Evolutionary conservation across 106 monocot species (phyloP), one percentile per base, ranked within the genome.

Genomic region (Dendrobium nobile): DNA sequence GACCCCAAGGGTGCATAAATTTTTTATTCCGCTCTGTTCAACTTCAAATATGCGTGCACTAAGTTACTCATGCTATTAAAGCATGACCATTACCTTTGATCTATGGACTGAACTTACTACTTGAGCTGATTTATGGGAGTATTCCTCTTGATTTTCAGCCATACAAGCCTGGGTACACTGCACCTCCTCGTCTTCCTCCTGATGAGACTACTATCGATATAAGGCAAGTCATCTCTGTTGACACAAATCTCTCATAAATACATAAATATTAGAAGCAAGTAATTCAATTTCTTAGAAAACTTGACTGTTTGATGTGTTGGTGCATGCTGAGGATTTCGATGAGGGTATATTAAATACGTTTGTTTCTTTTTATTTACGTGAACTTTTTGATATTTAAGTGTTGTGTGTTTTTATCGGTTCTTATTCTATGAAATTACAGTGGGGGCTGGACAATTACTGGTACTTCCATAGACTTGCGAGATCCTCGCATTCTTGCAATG

Each of bases 171-270:
- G 92, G 88, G 28, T 95, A 92, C 77, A 86, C 85, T 75, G 88
- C 87, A 75, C 87, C 89, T 75, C 90, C 92, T 9, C 87, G 77
- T 33, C 77, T 79, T 83, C 81, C 54, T 17, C 92, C 83, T 47
- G 92, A 88, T 84, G 92, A 92, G 73, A 90, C 90, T 40, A 82
- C 83, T 54, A 95, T 95, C 79, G 92, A 95, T 78, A 90, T 95
- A 75, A 89, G 88, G 95, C 80, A 85, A 82, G 84, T 85, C 43
- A 45, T 67, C 33, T 79, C 55, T 65, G 51, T 13, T 51, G 51
- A 51, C 51, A 51, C 13, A 51, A 65, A 65, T 65, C n/a, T 65
- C 33, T 33, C 33, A 70, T 70, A 70, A 61, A 70, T 15, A 70
- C 70, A 16, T 7, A 8, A 37, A 33, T 70, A 70, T 17, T 37